Evolutionary conservation across 2,329 filamentous ascomycete species (phyloP), one percentile per base, ranked within the genome.

Genomic region (Phialophora macrospora): DNA sequence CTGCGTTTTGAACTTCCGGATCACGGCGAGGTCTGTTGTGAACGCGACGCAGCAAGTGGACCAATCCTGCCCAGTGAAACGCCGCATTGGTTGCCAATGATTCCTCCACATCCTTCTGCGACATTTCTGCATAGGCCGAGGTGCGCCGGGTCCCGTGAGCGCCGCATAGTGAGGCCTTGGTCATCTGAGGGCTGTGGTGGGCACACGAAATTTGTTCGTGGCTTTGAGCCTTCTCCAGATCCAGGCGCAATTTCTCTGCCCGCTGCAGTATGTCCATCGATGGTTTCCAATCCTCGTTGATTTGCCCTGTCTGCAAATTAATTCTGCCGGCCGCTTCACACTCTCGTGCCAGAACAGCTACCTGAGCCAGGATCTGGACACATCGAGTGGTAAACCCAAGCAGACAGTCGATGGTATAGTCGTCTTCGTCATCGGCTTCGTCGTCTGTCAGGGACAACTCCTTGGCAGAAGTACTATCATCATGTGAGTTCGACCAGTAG

Each of bases 21-120:
- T 91, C 85, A 1, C 77, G 76, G 0, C 85, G 80, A 0, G 83
- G 79, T 54, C 86, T 87, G 3, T 87, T 87, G 14, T 94, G 80
- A 0, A 93, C 88, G 17, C 92, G 86, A 12, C 91, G 87, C 66
- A 91, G 85, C 8, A 95, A 82, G 73, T 95, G 90, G 3, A 94
- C 85, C 11, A 93, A 80, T 0, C 88, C 91, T 0, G 91, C 90
- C 84, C 88, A 92, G 74, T 94, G 91, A 76, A 91, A 94, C 2
- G 90, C 88, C 73, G 89, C 85, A 73, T 95, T 93, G 1, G 88
- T 89, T 9, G 90, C 88, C 49, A 85, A 80, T 76, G 91, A 87
- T 72, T 91, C 89, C 4, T 81, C 81, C 28, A 82, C 80, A 71
- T 90, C 87, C 81, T 85, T 86, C 38, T 82, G 80, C 62, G 83